Evolutionary conservation across 1,284 basidiomycete species (phyloP).

Genomic region (Papiliotrema fonsecae): DNA sequence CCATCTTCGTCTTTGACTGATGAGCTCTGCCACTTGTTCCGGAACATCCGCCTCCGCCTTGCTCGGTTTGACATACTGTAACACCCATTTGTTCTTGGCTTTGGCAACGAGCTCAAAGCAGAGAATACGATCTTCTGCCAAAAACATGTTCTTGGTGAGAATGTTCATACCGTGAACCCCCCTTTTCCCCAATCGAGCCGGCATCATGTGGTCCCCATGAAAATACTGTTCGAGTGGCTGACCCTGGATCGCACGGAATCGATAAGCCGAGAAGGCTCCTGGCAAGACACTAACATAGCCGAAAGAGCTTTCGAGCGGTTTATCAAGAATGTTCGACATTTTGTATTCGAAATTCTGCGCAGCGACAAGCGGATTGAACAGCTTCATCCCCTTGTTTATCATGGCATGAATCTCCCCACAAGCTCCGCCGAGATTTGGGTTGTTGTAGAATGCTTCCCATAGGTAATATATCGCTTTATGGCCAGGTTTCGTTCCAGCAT

Average conservation of each 20-base stretch:
- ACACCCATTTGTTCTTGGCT: slow-evolving; percentile 74
- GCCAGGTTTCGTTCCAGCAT: slow-evolving; percentile 93
- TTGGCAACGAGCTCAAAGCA: slow-evolving; percentile 97
- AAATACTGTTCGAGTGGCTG: slow-evolving; percentile 95
- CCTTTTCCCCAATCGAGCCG: slow-evolving; percentile 85
- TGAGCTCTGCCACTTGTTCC: slow-evolving; percentile 82
- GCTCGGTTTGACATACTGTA: slow-evolving; percentile 90
- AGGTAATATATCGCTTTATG: slow-evolving; percentile 96
- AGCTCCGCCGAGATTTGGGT: slow-evolving; percentile 66
- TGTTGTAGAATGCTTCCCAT: slow-evolving; percentile 71
- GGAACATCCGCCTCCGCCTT: slow-evolving; percentile 66
- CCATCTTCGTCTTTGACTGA: slow-evolving; percentile 91
- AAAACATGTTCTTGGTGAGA: slow-evolving; percentile 78
- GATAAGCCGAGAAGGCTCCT: slow-evolving; percentile 94
- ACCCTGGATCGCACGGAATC: slow-evolving; percentile 84
- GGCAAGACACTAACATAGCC: slow-evolving; percentile 94
- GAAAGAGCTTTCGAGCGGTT: slow-evolving; percentile 85
- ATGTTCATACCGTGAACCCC: slow-evolving; percentile 98
- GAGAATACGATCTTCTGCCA: slow-evolving; percentile 91
- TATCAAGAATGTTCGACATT: slow-evolving; percentile 90
- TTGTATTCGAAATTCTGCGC: slow-evolving; percentile 98
- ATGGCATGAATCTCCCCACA: slow-evolving; percentile 92
- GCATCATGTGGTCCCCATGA: slow-evolving; percentile 92
- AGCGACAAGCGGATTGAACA: slow-evolving; percentile 86
- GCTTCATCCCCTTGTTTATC: slow-evolving; percentile 85